Conservation (phyloP, 1,284 basidiomycete genomes). For the Cryptococcus floricola region DNA sequence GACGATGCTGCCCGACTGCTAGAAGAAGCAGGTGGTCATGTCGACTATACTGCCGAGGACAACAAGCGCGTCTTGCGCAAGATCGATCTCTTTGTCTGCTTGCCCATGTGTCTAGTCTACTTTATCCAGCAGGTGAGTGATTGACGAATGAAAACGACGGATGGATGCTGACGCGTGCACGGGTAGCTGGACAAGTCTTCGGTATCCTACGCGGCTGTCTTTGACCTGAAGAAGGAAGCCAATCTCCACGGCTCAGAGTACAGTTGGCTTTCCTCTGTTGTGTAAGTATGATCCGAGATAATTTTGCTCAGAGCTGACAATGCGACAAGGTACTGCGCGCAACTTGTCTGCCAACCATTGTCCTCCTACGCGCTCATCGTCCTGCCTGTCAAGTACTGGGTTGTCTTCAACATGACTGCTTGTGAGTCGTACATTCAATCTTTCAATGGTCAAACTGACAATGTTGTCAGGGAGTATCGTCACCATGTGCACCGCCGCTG, state of each 20-base stretch:
- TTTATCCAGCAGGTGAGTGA: slow-evolving; percentile 24
- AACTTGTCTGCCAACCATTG: slow-evolving; percentile 40
- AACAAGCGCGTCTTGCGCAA: slow-evolving; percentile 30
- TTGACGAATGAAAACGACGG: background rate
- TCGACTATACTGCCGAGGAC: slow-evolving; percentile 32
- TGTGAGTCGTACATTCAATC: slow-evolving; percentile 6
- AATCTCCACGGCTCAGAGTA: slow-evolving; percentile 29
- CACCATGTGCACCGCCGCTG: slow-evolving; percentile 34
- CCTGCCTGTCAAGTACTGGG: slow-evolving; percentile 43
- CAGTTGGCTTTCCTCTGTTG: slow-evolving; percentile 33
- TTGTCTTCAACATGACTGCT: slow-evolving; percentile 37
- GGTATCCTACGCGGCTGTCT: slow-evolving; percentile 44
- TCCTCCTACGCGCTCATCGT: slow-evolving; percentile 40
- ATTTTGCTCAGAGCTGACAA: background rate
- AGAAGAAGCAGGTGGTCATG: slow-evolving; percentile 28
- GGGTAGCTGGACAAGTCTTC: slow-evolving; percentile 43
- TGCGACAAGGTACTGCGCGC: slow-evolving; percentile 27
- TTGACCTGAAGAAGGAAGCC: slow-evolving; percentile 27
- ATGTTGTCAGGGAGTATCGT: slow-evolving; percentile 27
- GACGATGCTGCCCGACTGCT: slow-evolving; percentile 37
- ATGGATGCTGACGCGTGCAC: slow-evolving; percentile 6
- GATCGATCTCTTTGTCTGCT: slow-evolving; percentile 34
- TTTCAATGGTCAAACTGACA: background rate
- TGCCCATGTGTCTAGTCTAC: slow-evolving; percentile 40
- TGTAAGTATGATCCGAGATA: slow-evolving; percentile 4